A percentile compares a stretch with the other conserved stretches of the same genome.
Evolutionary conservation across 805 yeast species (phyloP).

Genomic region (Cyberlindnera lachancei): DNA sequence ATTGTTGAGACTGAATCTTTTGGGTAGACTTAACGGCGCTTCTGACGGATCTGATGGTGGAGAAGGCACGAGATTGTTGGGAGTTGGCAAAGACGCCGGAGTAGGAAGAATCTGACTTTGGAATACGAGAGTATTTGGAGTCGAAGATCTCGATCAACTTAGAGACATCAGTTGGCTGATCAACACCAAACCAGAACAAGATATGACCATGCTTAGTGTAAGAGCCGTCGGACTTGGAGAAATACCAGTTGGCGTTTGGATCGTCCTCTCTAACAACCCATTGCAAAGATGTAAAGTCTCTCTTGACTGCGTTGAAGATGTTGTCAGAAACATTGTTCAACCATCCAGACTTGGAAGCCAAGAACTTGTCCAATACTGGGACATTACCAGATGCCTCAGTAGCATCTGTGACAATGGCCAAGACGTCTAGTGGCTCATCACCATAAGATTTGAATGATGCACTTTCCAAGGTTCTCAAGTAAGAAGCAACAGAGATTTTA

Average conservation of each 20-base stretch:
- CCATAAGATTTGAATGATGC: slow-evolving; percentile 70
- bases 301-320: slow-evolving; percentile 73
- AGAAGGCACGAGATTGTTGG: slow-evolving; percentile 45
- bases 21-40: background rate
- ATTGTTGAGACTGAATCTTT: slow-evolving; percentile 1
- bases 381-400: slow-evolving; percentile 30
- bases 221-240: slow-evolving; percentile 90
- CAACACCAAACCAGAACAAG: slow-evolving; percentile 90
- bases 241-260: slow-evolving; percentile 85
- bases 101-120: slow-evolving; percentile 25
- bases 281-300: slow-evolving; percentile 65
- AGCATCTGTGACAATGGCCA: slow-evolving; percentile 70
- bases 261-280: slow-evolving; percentile 92
- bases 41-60: slow-evolving; percentile 28
- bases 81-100: slow-evolving; percentile 25
- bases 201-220: slow-evolving; percentile 83
- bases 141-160: slow-evolving; percentile 54
- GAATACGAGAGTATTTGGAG: slow-evolving; percentile 25
- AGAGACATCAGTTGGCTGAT: slow-evolving; percentile 53
- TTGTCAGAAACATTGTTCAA: slow-evolving; percentile 94
- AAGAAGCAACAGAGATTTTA: slow-evolving; percentile 68
- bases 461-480: slow-evolving; percentile 63
- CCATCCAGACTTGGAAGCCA: slow-evolving; percentile 91
- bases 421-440: slow-evolving; percentile 92
- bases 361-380: slow-evolving; percentile 75